phyloP scores from a whole-genome alignment of 2,329 filamentous ascomycete species.

The Nemania diffusa region DNA sequence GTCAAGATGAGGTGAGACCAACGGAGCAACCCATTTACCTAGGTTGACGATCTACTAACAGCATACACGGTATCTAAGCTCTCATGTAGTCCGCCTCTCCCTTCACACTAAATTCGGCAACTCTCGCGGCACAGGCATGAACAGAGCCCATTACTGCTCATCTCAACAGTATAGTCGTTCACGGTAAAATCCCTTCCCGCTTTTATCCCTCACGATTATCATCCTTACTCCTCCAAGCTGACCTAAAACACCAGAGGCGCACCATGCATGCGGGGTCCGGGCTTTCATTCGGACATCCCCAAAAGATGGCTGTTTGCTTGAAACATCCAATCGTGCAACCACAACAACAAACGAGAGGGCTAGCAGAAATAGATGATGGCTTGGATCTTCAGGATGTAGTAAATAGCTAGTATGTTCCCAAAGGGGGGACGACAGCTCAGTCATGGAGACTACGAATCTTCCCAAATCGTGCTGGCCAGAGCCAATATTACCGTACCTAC shows the following conservation, averaged over 20 bases:
- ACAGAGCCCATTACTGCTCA: not conserved
- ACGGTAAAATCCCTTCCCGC: not conserved
- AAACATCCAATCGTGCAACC: not conserved
- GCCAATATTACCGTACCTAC: not conserved
- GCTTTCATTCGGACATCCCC: conserved; percentile 40
- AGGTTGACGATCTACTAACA: not conserved
- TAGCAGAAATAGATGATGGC: not conserved
- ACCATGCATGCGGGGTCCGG: conserved; percentile 14
- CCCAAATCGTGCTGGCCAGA: not conserved
- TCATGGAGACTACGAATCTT: not conserved
- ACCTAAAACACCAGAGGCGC: not conserved
- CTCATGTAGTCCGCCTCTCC: not conserved
- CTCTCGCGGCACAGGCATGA: not conserved
- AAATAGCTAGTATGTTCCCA: not conserved
- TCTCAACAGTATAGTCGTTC: not conserved
- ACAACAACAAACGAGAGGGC: not conserved
- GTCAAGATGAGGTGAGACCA: not conserved
- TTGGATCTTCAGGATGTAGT: not conserved
- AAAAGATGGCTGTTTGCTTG: conserved; percentile 25
- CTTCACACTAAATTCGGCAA: not conserved
- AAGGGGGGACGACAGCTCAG: not conserved
- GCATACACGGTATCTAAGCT: not conserved
- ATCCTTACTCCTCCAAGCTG: not conserved
- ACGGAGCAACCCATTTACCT: not conserved
- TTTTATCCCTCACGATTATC: not conserved